Evolutionary conservation across 768 basidiomycete genomes (phyloP).

Genomic region (Lepiota subincarnata): DNA sequence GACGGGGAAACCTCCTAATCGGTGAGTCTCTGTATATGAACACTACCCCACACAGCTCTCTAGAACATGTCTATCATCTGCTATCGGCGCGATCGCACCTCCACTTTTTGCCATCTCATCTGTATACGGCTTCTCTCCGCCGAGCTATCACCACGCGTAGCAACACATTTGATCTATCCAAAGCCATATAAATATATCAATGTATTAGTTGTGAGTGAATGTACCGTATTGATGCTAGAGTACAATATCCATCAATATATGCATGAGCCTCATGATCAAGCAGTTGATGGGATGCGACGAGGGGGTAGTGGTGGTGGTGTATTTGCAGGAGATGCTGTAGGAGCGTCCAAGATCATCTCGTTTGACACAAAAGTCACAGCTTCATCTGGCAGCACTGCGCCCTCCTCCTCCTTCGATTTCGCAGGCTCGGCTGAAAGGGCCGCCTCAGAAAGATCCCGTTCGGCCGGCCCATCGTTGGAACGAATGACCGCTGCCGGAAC

Average conservation of each 20-base stretch:
- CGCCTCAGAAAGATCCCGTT: not conserved
- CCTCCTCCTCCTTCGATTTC: not conserved
- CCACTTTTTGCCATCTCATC: too few relatives aligned
- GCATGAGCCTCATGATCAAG: constrained; percentile 11
- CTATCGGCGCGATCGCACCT: not conserved
- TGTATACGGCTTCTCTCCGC: not conserved
- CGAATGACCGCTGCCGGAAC: constrained; percentile 17
- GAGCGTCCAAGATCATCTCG: constrained; percentile 6
- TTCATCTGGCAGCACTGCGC: not conserved
- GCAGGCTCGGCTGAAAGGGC: not conserved
- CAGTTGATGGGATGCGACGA: constrained; percentile 21
- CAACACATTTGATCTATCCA: not conserved
- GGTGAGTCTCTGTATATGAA: not conserved
- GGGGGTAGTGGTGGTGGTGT: constrained; percentile 26
- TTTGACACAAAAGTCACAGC: constrained; percentile 5
- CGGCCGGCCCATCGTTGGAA: not conserved
- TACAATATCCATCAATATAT: constrained; percentile 9
- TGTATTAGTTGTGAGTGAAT: not conserved
- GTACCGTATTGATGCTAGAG: not conserved
- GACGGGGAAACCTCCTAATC: not conserved
- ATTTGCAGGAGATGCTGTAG: constrained; percentile 1
- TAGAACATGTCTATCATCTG: not conserved
- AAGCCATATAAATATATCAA: not conserved
- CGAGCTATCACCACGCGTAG: not conserved
- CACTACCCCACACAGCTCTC: not conserved